These are phyloP conservation scores for Sugiyamaella boreocaroliniensis DNA, from an alignment of 805 yeast genomes.

Conservation along the genomic window DNA sequence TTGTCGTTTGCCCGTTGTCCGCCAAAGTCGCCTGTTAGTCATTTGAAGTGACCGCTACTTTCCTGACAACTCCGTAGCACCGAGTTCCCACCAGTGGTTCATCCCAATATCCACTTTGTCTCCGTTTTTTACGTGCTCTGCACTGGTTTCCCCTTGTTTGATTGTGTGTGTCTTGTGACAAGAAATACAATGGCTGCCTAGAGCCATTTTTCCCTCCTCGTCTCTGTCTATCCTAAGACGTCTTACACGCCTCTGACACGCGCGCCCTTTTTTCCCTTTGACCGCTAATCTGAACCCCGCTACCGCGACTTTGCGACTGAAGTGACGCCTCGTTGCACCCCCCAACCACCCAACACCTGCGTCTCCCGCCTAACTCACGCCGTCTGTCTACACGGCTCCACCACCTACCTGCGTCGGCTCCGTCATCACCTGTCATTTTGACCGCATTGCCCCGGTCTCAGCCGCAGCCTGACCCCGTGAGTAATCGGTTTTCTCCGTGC, in stretches of 20 bases:
- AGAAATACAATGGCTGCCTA: background rate
- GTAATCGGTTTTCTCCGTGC: background rate
- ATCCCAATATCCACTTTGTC: too few species aligned
- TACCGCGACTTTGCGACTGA: too few species aligned
- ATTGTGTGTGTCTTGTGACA: background rate
- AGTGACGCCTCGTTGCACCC: background rate
- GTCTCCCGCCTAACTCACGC: background rate
- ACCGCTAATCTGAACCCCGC: too few species aligned
- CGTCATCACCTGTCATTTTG: background rate
- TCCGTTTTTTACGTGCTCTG: background rate
- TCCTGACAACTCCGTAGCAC: background rate
- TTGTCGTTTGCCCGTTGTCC: background rate
- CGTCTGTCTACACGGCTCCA: background rate
- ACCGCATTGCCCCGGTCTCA: background rate
- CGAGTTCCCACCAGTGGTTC: too few species aligned
- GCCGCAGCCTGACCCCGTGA: background rate
- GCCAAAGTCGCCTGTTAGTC: background rate
- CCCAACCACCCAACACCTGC: background rate
- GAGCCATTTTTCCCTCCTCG: background rate
- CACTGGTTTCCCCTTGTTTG: background rate
- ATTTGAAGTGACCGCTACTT: slow-evolving; percentile 6
- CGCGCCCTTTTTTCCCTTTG: too few species aligned
- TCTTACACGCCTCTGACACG: too few species aligned
- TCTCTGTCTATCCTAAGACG: too few species aligned
- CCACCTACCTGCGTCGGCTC: background rate